A percentile compares a stretch with the other conserved stretches of the same genome.
phyloP scores from a whole-genome alignment of 78 protist species.

The Creolimax fragrantissima region DNA sequence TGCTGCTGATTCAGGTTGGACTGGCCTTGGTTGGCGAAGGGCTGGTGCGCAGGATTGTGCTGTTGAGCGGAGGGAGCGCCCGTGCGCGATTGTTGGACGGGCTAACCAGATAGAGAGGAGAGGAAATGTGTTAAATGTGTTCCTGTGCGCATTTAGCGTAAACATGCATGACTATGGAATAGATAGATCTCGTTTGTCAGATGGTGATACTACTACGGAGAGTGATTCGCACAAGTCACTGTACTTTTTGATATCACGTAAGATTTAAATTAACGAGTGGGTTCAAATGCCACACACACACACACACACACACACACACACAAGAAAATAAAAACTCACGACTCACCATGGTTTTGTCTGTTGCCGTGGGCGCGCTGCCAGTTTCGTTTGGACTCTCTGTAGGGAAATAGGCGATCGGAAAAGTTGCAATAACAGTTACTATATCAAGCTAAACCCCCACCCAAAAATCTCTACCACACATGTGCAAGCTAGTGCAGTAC shows the following conservation, averaged over 20 bases:
- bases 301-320: too few relatives aligned
- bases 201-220: too few relatives aligned
- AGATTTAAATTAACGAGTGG: too few relatives aligned
- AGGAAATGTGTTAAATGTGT: not conserved
- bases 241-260: too few relatives aligned
- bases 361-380: not conserved
- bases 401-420: not conserved
- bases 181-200: not conserved
- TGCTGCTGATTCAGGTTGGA: not conserved
- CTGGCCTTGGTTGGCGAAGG: not conserved
- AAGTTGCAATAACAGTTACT: not conserved
- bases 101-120: too few relatives aligned
- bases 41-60: not conserved
- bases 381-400: not conserved
- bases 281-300: too few relatives aligned
- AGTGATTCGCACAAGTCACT: too few relatives aligned
- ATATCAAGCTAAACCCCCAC: not conserved
- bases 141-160: not conserved
- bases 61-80: not conserved
- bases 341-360: not conserved
- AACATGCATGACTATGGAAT: not conserved
- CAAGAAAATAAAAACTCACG: too few relatives aligned
- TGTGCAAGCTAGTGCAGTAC: not conserved
- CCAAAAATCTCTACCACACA: not conserved
- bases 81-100: not conserved